Base-by-base conservation (phyloP, 1,284 basidiomycete species). In the Heliocybe sulcata region DNA sequence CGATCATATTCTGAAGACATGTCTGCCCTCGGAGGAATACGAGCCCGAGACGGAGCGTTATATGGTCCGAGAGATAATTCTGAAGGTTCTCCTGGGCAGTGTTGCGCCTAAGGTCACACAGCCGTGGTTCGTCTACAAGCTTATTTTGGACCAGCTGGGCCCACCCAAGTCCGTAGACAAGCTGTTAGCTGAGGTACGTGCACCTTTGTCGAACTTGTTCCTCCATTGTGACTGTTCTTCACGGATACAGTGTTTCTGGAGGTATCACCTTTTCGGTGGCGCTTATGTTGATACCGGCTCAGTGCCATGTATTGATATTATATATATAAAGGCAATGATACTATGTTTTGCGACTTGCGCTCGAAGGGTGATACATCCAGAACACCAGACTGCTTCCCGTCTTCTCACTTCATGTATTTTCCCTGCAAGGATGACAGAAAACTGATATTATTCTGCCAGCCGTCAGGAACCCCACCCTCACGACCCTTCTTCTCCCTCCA, bases 41-140 rank as follows among this genome's bases (percentile, higher is more conserved):
- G 76, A 75, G 12, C 78, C 87, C 2, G 84, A 90, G 50, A 70
- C 81, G 2, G 88, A 93, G 68, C 78, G 89, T 22, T 77, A 80
- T 59, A 85, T 94, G 57, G 69, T 90, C 27, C 80, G 90, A 53
- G 92, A 94, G 69, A 75, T 92, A 45, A 65, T 92, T 49, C 76
- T 91, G 61, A 88, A 87, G 64, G 75, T 90, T 25, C 67, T 93
- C 19, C 68, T 89, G 57, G 74, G 77, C 52, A 82, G 83, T 57
- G 72, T 90, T 12, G 70, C 91, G 25, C 83, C 83, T 25, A 82
- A 79, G 59, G 67, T 92, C 38, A 79, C 82, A 3, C 86, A 92
- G 64, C 89, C 91, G 0, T 92, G 89, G 89, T 92, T 92, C 65
- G 77, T 92, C 38, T 79, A 92, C 52, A 82, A 77, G 64, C 64